These are phyloP conservation scores for Trametes polyzona DNA, from an alignment of 1,284 basidiomycete species.

Conservation along the genomic window DNA sequence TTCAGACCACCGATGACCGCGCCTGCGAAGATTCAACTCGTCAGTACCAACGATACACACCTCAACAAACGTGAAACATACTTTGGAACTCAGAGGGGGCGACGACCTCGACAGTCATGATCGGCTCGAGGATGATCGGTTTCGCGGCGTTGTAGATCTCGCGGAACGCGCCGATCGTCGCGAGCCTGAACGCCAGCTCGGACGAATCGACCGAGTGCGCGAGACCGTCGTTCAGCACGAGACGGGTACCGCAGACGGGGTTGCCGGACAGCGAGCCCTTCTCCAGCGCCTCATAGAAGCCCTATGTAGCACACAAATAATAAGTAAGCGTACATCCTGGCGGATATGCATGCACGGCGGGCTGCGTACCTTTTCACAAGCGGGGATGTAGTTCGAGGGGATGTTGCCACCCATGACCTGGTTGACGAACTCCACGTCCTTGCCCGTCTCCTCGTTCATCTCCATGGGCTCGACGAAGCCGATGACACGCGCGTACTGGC, in stretches of 20 bases:
- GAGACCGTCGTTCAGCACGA: slow-evolving; percentile 92
- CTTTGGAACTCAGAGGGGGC: slow-evolving; percentile 98
- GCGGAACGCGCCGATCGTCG: slow-evolving; percentile 91
- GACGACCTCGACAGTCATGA: slow-evolving; percentile 98
- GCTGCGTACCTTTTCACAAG: slow-evolving; percentile 88
- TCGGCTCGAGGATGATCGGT: slow-evolving; percentile 91
- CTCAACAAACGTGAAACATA: slow-evolving; percentile 34
- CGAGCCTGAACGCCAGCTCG: slow-evolving; percentile 93
- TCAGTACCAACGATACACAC: neutral
- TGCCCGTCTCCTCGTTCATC: slow-evolving; percentile 76
- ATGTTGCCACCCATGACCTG: slow-evolving; percentile 93
- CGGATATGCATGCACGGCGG: no score
- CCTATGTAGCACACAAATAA: no score
- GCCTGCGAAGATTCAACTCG: slow-evolving; percentile 48
- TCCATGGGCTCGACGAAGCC: slow-evolving; percentile 95
- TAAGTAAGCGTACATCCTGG: no score
- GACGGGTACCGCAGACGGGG: slow-evolving; percentile 83
- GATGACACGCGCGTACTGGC: slow-evolving; percentile 94
- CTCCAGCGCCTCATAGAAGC: slow-evolving; percentile 94
- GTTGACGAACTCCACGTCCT: slow-evolving; percentile 90
- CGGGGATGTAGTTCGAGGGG: slow-evolving; percentile 91
- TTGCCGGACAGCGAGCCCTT: slow-evolving; percentile 93
- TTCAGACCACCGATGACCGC: slow-evolving; percentile 95
- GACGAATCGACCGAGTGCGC: slow-evolving; percentile 97
- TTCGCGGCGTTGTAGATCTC: slow-evolving; percentile 83